phyloP scores from a whole-genome alignment of 768 basidiomycete genomes.

The Lactifluus rugatus region DNA sequence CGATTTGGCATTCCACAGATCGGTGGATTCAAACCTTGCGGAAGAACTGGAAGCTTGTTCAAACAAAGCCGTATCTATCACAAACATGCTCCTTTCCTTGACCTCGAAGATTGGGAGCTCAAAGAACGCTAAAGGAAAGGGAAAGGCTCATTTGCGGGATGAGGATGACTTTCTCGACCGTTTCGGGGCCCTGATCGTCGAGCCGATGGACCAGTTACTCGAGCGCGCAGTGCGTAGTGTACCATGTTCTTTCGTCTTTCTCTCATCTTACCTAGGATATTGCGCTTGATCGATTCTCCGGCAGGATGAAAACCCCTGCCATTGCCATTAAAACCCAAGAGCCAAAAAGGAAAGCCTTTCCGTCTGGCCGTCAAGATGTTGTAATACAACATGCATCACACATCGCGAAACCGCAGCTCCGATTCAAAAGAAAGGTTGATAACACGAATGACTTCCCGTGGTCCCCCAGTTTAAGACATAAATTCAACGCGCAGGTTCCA shows the following conservation, averaged over 20 bases:
- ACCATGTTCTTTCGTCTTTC: not conserved
- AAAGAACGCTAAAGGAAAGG: slow-evolving; percentile 34
- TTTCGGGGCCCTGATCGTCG: slow-evolving; percentile 70
- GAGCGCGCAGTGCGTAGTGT: slow-evolving; percentile 62
- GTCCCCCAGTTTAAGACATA: slow-evolving; percentile 60
- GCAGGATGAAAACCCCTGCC: slow-evolving; percentile 55
- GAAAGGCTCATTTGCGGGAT: slow-evolving; percentile 45
- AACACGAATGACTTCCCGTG: slow-evolving; percentile 52
- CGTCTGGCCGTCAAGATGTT: slow-evolving; percentile 43
- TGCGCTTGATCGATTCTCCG: slow-evolving; percentile 68
- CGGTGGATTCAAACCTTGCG: slow-evolving; percentile 65
- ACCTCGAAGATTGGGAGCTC: slow-evolving; percentile 35
- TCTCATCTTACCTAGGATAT: slow-evolving; percentile 52
- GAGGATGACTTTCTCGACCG: slow-evolving; percentile 81
- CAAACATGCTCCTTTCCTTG: slow-evolving; percentile 52
- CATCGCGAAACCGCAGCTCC: slow-evolving; percentile 73
- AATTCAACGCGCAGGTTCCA: slow-evolving; percentile 78
- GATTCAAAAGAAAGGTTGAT: slow-evolving; percentile 50
- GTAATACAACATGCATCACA: slow-evolving; percentile 65
- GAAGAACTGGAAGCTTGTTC: slow-evolving; percentile 63
- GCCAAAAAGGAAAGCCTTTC: slow-evolving; percentile 27
- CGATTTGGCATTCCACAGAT: slow-evolving; percentile 85
- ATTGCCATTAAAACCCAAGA: slow-evolving; percentile 43
- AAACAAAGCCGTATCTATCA: slow-evolving; percentile 50
- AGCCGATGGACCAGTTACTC: slow-evolving; percentile 73